A percentile compares a stretch with the other conserved stretches of the same genome.
phyloP scores from a whole-genome alignment of 2,329 filamentous ascomycete genomes.

The Sarocladium brachiariae region DNA sequence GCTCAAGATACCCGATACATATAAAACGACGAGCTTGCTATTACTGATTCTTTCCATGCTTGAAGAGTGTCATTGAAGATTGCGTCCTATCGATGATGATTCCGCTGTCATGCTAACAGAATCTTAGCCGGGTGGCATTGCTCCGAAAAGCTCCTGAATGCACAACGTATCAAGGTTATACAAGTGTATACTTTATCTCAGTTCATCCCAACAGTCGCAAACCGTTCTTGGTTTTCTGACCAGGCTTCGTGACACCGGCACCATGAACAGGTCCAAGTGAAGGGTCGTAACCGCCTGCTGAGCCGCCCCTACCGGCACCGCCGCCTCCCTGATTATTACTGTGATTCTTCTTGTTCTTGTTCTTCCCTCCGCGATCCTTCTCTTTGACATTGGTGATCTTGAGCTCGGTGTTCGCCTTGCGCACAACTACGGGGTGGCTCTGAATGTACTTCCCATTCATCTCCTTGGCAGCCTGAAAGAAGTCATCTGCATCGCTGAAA shows the following conservation, averaged over 20 bases:
- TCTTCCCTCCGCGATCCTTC: constrained; percentile 34
- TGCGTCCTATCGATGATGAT: too few species aligned
- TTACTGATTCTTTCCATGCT: too few species aligned
- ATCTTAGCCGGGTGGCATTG: too few species aligned
- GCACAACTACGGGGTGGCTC: constrained; percentile 83
- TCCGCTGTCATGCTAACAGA: too few species aligned
- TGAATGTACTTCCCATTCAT: constrained; percentile 99
- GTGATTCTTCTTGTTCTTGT: constrained; percentile 31
- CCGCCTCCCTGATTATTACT: constrained; percentile 25
- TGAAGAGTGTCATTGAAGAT: too few species aligned
- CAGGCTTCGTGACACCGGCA: constrained; percentile 52
- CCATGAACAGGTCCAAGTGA: constrained; percentile 42
- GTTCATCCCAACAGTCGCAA: constrained; percentile 51
- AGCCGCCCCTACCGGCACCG: constrained; percentile 22
- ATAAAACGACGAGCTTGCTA: constrained; percentile 9
- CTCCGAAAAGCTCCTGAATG: too few species aligned
- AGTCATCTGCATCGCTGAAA: constrained; percentile 91
- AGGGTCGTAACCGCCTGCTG: constrained; percentile 39
- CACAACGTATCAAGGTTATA: too few species aligned
- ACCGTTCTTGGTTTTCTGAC: constrained; percentile 62
- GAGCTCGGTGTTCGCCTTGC: constrained; percentile 88
- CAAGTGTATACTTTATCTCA: too few species aligned
- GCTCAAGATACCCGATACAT: constrained; percentile 12
- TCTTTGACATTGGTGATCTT: constrained; percentile 66
- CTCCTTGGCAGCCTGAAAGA: constrained; percentile 91